phyloP scores from a whole-genome alignment of 1,284 basidiomycete genomes.

The Ustilago sp. region DNA sequence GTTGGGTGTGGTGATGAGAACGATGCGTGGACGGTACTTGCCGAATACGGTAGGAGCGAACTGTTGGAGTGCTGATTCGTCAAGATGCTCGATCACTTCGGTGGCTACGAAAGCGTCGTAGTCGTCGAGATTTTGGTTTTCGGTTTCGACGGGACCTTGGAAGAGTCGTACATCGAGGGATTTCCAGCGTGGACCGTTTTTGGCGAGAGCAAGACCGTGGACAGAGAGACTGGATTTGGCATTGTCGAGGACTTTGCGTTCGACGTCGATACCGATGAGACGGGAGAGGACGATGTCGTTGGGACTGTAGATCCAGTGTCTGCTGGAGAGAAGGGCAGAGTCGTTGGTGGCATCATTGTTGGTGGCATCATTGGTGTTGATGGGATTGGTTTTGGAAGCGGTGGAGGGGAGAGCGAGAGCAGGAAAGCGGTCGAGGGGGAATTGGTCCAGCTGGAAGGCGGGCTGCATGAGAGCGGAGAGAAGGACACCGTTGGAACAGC shows the following conservation, averaged over 20 bases:
- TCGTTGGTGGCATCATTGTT: slow-evolving; percentile 18
- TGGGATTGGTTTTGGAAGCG: not conserved
- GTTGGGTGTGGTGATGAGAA: slow-evolving; percentile 89
- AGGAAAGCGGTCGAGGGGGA: slow-evolving; percentile 53
- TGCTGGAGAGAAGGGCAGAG: slow-evolving; percentile 26
- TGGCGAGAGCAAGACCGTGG: slow-evolving; percentile 47
- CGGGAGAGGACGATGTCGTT: slow-evolving; percentile 48
- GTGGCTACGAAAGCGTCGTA: slow-evolving; percentile 86
- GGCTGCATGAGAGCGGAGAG: slow-evolving; percentile 54
- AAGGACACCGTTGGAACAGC: slow-evolving; percentile 51
- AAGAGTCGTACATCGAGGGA: slow-evolving; percentile 54
- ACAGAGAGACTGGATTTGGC: slow-evolving; percentile 48
- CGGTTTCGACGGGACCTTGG: slow-evolving; percentile 80
- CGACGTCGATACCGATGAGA: slow-evolving; percentile 53
- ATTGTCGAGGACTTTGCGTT: slow-evolving; percentile 49
- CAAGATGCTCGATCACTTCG: slow-evolving; percentile 94
- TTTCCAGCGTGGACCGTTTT: slow-evolving; percentile 48
- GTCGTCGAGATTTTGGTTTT: slow-evolving; percentile 80
- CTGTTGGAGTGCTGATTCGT: slow-evolving; percentile 77
- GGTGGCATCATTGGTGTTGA: not conserved
- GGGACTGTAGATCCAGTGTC: slow-evolving; percentile 53
- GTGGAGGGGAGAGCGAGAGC: slow-evolving; percentile 24
- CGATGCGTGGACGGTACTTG: slow-evolving; percentile 80
- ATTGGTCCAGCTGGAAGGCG: slow-evolving; percentile 52
- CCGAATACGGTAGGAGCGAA: slow-evolving; percentile 86